These are phyloP conservation scores for Macrophomina pseudophaseolina DNA, from an alignment of 2,329 filamentous ascomycete genomes.

Conservation along the genomic window DNA sequence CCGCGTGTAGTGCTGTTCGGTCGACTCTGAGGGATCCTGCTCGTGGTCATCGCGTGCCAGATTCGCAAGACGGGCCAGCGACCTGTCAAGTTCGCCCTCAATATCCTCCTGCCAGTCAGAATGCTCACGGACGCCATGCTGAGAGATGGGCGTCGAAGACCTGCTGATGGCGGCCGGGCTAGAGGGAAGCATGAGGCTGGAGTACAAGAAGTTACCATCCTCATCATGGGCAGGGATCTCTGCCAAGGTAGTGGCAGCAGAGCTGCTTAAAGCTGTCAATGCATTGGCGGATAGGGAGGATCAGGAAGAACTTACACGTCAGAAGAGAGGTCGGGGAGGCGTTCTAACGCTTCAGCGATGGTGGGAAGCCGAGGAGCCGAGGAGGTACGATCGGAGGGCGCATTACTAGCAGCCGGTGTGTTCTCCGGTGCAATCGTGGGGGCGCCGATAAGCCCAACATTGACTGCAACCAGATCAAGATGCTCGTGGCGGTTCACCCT, in stretches of 20 bases:
- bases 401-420: not conserved
- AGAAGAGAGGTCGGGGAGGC: not conserved
- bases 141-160: not conserved
- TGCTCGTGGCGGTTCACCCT: not conserved
- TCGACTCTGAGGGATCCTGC: conserved; percentile 32
- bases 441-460: not conserved
- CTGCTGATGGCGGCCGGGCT: not conserved
- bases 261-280: not conserved
- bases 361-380: not conserved
- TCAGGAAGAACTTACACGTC: not conserved
- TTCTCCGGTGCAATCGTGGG: conserved; percentile 2
- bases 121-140: conserved; percentile 32
- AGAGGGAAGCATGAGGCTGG: not conserved
- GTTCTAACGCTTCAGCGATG: not conserved
- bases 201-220: not conserved
- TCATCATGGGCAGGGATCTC: not conserved
- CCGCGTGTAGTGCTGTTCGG: conserved; percentile 37
- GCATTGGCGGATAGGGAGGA: not conserved
- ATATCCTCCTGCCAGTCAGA: conserved; percentile 39
- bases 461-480: not conserved
- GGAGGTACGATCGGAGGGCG: not conserved
- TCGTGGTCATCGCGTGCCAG: conserved; percentile 39
- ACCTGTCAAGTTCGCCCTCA: conserved; percentile 35
- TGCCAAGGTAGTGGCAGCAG: not conserved
- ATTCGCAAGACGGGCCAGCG: conserved; percentile 37